Evolutionary conservation across 345 rosid genomes (phyloP).

Genomic region (Passiflora organensis): DNA sequence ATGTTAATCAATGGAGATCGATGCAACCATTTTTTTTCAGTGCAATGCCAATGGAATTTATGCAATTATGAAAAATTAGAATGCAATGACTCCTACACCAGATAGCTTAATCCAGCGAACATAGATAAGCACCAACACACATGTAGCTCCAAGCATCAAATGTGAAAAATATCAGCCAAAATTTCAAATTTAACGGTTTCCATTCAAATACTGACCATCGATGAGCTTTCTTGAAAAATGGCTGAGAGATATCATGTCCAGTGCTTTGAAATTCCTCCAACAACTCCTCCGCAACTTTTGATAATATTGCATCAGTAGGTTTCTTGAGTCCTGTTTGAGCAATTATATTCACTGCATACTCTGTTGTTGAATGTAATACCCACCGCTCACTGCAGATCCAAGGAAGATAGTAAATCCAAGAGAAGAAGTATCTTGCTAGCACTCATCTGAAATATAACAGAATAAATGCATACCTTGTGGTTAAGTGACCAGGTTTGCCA

Average conservation of each 20-base stretch:
- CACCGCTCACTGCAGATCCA: conserved; percentile 55
- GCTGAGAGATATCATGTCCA: conserved; percentile 46
- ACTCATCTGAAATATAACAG: neutral
- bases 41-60: too few relatives aligned
- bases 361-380: conserved; percentile 70
- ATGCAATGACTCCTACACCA: too few relatives aligned
- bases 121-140: neutral
- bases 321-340: conserved; percentile 56
- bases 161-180: neutral
- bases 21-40: too few relatives aligned
- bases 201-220: conserved; percentile 50
- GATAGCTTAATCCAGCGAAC: too few relatives aligned
- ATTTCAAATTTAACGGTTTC: neutral
- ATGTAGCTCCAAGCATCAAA: conserved; percentile 1
- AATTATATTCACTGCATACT: conserved; percentile 53
- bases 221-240: conserved; percentile 80
- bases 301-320: conserved; percentile 49
- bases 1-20: too few relatives aligned
- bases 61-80: too few relatives aligned
- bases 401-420: neutral
- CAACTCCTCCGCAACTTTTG: conserved; percentile 57
- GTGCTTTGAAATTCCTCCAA: conserved; percentile 54
- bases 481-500: conserved; percentile 70
- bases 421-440: neutral
- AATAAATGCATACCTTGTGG: conserved; percentile 41